Evolutionary conservation across 2,329 filamentous ascomycete genomes (phyloP), one percentile per base, ranked within the genome.

Genomic region (Fonsecaea multimorphosa): DNA sequence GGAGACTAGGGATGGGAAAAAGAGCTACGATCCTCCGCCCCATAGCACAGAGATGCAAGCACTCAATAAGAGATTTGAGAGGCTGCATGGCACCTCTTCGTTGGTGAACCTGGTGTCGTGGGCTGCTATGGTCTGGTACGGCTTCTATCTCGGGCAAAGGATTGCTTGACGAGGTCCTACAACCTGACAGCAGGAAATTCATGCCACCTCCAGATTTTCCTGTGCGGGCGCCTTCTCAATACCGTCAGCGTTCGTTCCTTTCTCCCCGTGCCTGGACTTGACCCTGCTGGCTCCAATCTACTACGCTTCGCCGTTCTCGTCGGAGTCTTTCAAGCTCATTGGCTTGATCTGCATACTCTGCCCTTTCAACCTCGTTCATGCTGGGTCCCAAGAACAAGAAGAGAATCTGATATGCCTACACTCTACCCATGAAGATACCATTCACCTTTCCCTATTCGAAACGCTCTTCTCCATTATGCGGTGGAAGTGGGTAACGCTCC

Each of bases 1-100:
- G 83, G 93, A 94, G 83, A 92, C 90, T 68, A 88, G 89, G 73
- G 94, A 97, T 76, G 92, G 92, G 61, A 97, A 96, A 84, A 91
- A 90, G 76, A 91, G 89, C 78, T 91, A 90, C 74, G 92, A 96
- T 70, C 81, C 86, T 59, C 85, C 88, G 0, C 91, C 92, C 44
- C 91, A 96, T 74, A 95, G 91, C 4, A 84, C 89, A 72, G 91
- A 94, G 80, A 97, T 98, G 93, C 78, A 87, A 72, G 83, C 83
- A 8, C 78, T 96, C 72, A 96, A 94, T 82, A 91, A 88, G 79
- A 84, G 83, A 69, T 98, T 98, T 77, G 87, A 86, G 16, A 86
- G 85, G 68, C 78, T 97, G 64, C 95, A 99, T 78, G 92, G 93
- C 5, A 80, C 91, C 55, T 96, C 92, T 7, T 91, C 91, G 31